Evolutionary conservation across 441 rosid genomes (phyloP).

Genomic region (Populus hybrid): DNA sequence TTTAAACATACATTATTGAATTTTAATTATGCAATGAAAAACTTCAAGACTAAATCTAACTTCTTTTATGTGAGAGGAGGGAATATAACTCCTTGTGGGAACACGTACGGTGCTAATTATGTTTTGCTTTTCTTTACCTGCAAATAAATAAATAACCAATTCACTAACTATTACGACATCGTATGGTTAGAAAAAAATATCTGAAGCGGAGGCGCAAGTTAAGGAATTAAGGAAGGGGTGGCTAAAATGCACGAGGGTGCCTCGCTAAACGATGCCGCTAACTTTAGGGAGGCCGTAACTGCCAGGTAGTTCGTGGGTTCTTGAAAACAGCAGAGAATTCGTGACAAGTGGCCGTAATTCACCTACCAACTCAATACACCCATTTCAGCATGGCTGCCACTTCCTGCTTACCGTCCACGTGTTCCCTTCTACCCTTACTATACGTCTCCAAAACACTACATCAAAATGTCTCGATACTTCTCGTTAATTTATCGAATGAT

Average conservation of each 20-base stretch:
- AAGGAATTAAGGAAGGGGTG: neutral
- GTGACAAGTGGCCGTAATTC: slow-evolving; percentile 25
- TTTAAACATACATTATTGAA: too few species aligned
- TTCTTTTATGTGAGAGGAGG: neutral
- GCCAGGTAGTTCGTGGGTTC: slow-evolving; percentile 22
- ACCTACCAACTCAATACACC: slow-evolving; percentile 15
- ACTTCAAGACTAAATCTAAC: too few species aligned
- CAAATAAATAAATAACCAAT: too few species aligned
- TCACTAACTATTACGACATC: too few species aligned
- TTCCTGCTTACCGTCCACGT: slow-evolving; percentile 19
- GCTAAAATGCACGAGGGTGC: slow-evolving; percentile 3
- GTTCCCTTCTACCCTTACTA: neutral
- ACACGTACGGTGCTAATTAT: too few species aligned
- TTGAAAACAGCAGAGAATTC: slow-evolving; percentile 3
- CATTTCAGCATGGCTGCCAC: slow-evolving; percentile 26
- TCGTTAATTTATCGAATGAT: neutral
- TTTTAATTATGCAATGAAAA: too few species aligned
- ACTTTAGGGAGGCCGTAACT: slow-evolving; percentile 19
- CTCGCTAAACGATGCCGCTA: slow-evolving; percentile 3
- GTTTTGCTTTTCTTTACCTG: too few species aligned
- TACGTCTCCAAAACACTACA: neutral
- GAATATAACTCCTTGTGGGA: neutral
- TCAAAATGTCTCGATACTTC: neutral
- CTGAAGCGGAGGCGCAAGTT: slow-evolving; percentile 1
- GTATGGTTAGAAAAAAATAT: neutral